Evolutionary conservation across 306 rosid species (phyloP).

Genomic region (Hippophae rhamnoides): DNA sequence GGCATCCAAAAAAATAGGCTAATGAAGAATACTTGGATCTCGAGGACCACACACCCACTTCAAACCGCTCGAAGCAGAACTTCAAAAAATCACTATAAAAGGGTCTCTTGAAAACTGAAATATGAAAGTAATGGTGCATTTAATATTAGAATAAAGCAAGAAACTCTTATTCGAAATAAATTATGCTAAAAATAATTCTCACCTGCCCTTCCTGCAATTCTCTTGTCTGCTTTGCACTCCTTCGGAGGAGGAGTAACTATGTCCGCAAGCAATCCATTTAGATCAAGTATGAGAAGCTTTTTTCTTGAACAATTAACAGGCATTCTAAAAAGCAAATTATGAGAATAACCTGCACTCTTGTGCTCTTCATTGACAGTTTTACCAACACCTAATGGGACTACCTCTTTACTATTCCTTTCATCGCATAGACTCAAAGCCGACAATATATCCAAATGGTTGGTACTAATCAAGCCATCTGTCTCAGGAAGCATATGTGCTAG

Average conservation of each 20-base stretch:
- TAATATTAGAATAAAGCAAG: constrained; percentile 7
- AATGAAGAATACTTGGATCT: constrained; percentile 50
- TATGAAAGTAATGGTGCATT: constrained; percentile 16
- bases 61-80: constrained; percentile 85
- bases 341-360: constrained; percentile 9
- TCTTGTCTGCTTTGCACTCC: constrained; percentile 40
- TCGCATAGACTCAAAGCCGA: constrained; percentile 10
- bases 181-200: constrained; percentile 16
- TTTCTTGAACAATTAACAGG: constrained; percentile 28
- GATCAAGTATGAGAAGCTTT: constrained; percentile 74
- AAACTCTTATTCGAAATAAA: constrained; percentile 2
- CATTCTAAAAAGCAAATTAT: constrained; percentile 25
- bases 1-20: constrained; percentile 7
- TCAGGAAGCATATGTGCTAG: constrained; percentile 17
- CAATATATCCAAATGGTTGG: constrained; percentile 12
- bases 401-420: constrained; percentile 12
- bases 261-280: constrained; percentile 77
- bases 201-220: constrained; percentile 43
- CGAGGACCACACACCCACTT: constrained; percentile 88
- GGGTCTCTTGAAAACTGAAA: constrained; percentile 85
- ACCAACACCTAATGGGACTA: constrained; percentile 12
- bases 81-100: constrained; percentile 56
- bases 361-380: constrained; percentile 18
- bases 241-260: constrained; percentile 51
- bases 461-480: constrained; percentile 11